phyloP scores from a whole-genome alignment of 306 rosid genomes.

The Cicer yamashitae region DNA sequence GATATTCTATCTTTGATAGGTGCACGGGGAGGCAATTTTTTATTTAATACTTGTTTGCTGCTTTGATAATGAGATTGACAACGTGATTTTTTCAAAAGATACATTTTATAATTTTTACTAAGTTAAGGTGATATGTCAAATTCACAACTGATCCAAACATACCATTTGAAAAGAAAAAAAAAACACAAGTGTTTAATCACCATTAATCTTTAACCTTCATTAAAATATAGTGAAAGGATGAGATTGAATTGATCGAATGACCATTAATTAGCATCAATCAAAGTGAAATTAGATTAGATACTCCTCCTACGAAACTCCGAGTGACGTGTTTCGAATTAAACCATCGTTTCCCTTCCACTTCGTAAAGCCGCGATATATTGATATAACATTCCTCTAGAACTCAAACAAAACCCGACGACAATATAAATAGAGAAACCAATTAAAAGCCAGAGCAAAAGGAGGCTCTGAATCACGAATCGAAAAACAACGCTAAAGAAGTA shows the following conservation, averaged over 20 bases:
- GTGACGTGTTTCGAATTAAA: constrained; percentile 31
- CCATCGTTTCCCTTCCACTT: constrained; percentile 5
- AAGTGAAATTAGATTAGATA: constrained; percentile 11
- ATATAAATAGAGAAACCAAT: neutral
- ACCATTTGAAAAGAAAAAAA: too few species aligned
- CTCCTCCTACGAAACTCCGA: neutral
- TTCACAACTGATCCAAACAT: too few species aligned
- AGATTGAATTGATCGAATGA: neutral
- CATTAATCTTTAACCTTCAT: too few species aligned
- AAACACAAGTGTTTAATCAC: too few species aligned
- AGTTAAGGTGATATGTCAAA: too few species aligned
- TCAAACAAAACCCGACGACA: neutral
- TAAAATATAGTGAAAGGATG: neutral
- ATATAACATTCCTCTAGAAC: neutral
- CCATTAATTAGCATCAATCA: neutral
- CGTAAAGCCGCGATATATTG: neutral
- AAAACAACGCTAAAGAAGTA: neutral
- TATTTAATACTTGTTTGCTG: too few species aligned
- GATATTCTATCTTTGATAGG: too few species aligned
- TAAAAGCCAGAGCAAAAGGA: neutral
- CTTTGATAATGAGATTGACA: too few species aligned
- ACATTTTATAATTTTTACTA: too few species aligned
- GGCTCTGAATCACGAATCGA: neutral
- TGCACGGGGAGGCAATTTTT: too few species aligned
- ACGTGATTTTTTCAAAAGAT: too few species aligned